A percentile compares a stretch with the other conserved stretches of the same genome.
Evolutionary conservation across 768 basidiomycete species (phyloP).

Genomic region (Mycena alexandri): DNA sequence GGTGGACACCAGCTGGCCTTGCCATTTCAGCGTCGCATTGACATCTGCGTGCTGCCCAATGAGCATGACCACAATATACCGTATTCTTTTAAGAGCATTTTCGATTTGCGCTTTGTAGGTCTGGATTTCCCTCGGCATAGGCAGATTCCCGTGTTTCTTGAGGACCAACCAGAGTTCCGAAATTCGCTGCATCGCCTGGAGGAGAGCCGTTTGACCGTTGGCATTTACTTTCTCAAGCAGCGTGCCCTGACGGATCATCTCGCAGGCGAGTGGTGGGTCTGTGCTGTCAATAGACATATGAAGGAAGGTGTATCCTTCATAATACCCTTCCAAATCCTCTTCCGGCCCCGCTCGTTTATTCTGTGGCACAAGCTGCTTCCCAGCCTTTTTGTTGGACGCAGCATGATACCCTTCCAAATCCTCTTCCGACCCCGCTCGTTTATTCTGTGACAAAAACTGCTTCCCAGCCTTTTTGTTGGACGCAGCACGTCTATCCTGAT

Average conservation of each 20-base stretch:
- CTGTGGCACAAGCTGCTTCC: background rate
- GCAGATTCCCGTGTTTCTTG: background rate
- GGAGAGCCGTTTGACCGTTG: slow-evolving; percentile 28
- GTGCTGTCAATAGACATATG: slow-evolving; percentile 27
- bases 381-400: background rate
- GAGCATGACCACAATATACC: slow-evolving; percentile 32
- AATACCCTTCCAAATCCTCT: background rate
- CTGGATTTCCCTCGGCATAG: background rate
- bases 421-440: background rate
- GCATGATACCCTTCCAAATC: background rate
- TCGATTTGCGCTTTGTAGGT: slow-evolving; percentile 9
- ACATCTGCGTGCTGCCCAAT: slow-evolving; percentile 40
- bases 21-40: slow-evolving; percentile 27
- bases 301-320: slow-evolving; percentile 24
- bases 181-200: slow-evolving; percentile 25
- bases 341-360: background rate
- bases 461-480: background rate
- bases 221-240: slow-evolving; percentile 8
- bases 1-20: slow-evolving; percentile 25
- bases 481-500: slow-evolving; percentile 3
- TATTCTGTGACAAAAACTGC: background rate
- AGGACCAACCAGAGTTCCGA: slow-evolving; percentile 11
- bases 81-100: slow-evolving; percentile 15
- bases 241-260: slow-evolving; percentile 25
- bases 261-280: slow-evolving; percentile 30